phyloP scores from a whole-genome alignment of 2,329 filamentous ascomycete species.

The Tricladium varicosporioides region DNA sequence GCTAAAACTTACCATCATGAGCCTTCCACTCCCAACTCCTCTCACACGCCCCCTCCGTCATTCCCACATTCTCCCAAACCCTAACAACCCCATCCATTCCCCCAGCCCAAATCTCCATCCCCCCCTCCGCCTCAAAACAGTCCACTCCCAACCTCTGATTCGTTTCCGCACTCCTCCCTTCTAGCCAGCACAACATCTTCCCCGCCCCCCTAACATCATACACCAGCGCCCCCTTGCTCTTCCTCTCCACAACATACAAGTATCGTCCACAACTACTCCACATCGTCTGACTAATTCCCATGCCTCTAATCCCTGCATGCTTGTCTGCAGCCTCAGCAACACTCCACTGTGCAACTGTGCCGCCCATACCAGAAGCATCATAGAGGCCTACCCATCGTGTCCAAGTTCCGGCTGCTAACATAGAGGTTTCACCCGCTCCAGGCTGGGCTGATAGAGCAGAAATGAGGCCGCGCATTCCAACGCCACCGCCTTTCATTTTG shows the following conservation, averaged over 20 bases:
- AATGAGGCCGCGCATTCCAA: constrained; percentile 63
- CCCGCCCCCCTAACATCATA: constrained; percentile 62
- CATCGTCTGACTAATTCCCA: constrained; percentile 58
- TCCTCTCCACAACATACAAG: constrained; percentile 60
- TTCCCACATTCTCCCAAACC: constrained; percentile 58
- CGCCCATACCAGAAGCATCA: constrained; percentile 54
- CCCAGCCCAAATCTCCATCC: constrained; percentile 64
- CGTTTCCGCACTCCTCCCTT: constrained; percentile 47
- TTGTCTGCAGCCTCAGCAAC: constrained; percentile 55
- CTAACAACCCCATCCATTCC: constrained; percentile 51
- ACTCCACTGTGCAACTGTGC: constrained; percentile 57
- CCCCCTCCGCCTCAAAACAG: constrained; percentile 47
- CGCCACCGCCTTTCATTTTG: constrained; percentile 56
- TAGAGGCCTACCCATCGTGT: constrained; percentile 62
- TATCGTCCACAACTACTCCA: constrained; percentile 66
- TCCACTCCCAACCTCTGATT: constrained; percentile 58
- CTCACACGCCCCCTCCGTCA: constrained; percentile 39
- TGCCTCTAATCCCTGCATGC: constrained; percentile 51
- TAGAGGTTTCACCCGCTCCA: constrained; percentile 26
- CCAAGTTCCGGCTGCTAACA: constrained; percentile 63
- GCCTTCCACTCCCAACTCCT: constrained; percentile 33
- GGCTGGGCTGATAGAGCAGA: constrained; percentile 53
- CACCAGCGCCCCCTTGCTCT: constrained; percentile 52
- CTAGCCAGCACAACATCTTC: constrained; percentile 52
- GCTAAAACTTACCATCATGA: constrained; percentile 30